These are phyloP conservation scores for Mortierella sp. DNA, from an alignment of 371 early-diverging fungal species.

Conservation along the genomic window DNA sequence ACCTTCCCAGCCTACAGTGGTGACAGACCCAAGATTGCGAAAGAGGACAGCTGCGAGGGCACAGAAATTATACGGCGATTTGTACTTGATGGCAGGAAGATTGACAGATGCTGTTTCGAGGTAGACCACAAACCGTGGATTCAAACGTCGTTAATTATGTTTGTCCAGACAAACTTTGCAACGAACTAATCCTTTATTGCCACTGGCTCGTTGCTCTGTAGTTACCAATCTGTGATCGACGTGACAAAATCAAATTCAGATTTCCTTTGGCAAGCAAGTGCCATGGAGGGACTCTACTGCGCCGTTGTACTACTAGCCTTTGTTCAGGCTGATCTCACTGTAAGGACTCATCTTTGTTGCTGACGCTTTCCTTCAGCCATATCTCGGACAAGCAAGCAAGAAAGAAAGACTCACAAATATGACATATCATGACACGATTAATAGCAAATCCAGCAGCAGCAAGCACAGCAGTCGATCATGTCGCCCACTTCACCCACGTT, in stretches of 20 bases:
- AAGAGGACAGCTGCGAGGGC: constrained; percentile 82
- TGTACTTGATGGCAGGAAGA: constrained; percentile 83
- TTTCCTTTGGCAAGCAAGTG: constrained; percentile 84
- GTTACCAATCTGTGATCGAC: constrained; percentile 79
- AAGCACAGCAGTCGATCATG: constrained; percentile 38
- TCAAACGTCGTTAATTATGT: no score
- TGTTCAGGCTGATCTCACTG: constrained; percentile 73
- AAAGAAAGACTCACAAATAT: background rate
- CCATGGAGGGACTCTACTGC: constrained; percentile 79
- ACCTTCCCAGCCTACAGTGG: constrained; percentile 14
- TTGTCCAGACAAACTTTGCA: no score
- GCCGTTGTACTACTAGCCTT: constrained; percentile 71
- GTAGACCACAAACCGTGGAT: constrained; percentile 43
- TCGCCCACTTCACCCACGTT: constrained; percentile 59
- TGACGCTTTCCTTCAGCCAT: constrained; percentile 1
- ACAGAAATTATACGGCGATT: constrained; percentile 83
- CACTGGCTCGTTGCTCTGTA: constrained; percentile 21
- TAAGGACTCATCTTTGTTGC: constrained; percentile 29
- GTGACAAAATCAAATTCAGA: constrained; percentile 74
- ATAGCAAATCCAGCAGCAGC: constrained; percentile 48
- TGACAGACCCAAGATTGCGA: constrained; percentile 56
- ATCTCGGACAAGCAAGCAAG: background rate
- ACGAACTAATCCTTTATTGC: no score
- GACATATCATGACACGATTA: background rate
- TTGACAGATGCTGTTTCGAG: constrained; percentile 78